Conservation (phyloP, 257 asterid species). For the Thymus mandschuricus region DNA sequence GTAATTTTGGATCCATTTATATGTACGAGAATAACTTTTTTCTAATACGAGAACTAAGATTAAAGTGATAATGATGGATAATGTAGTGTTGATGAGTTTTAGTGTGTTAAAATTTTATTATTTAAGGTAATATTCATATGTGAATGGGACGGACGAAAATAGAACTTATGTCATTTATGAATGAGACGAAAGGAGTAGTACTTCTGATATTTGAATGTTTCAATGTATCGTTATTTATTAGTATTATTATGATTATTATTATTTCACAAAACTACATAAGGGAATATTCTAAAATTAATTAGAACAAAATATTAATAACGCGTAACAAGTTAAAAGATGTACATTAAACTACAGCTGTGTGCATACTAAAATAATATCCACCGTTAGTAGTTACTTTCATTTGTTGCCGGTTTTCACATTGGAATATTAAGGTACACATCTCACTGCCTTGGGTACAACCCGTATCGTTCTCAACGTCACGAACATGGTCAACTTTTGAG, state of each 20-base stretch:
- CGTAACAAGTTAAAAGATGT: slow-evolving; percentile 19
- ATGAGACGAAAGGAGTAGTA: no score
- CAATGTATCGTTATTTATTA: background rate
- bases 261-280: no score
- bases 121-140: no score
- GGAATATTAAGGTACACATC: slow-evolving; percentile 10
- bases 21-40: no score
- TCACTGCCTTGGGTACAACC: slow-evolving; percentile 14
- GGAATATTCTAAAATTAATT: background rate
- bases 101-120: no score
- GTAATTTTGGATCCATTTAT: background rate
- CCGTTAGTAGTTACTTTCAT: background rate
- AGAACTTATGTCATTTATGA: no score
- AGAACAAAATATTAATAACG: background rate
- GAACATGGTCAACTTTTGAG: background rate
- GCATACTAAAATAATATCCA: background rate
- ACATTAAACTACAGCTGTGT: slow-evolving; percentile 17
- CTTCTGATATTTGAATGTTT: no score
- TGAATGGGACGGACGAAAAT: no score
- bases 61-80: no score
- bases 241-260: no score
- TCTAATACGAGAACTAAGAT: no score
- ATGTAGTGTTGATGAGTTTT: no score
- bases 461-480: background rate
- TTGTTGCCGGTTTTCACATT: slow-evolving; percentile 2